Conservation (phyloP, 495 filamentous ascomycete species). For the Hypoxylon crocopeplum region DNA sequence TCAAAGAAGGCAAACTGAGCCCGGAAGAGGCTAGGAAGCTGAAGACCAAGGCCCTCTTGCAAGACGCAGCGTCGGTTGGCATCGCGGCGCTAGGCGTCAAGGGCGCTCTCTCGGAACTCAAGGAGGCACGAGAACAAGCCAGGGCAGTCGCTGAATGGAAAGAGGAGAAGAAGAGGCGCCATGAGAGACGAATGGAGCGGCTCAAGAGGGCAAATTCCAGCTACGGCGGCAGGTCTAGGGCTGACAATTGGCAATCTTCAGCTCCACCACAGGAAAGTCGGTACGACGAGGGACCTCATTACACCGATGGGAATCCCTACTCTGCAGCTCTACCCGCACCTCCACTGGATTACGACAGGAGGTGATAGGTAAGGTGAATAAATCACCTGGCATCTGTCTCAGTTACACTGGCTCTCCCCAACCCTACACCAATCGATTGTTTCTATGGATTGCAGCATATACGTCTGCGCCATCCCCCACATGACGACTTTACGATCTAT, state of each 20-base stretch:
- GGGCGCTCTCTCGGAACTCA: constrained; percentile 73
- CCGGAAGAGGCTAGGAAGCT: constrained; percentile 76
- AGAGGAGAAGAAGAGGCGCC: constrained; percentile 48
- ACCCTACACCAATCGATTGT: constrained; percentile 1
- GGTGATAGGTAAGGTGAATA: constrained; percentile 34
- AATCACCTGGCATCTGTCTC: constrained; percentile 18
- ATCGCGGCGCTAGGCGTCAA: constrained; percentile 88
- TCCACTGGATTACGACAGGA: constrained; percentile 49
- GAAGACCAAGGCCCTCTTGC: constrained; percentile 74
- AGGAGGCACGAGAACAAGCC: constrained; percentile 52
- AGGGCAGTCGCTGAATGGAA: constrained; percentile 53
- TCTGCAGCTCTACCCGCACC: constrained; percentile 51
- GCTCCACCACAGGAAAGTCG: constrained; percentile 43
- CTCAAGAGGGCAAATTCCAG: constrained; percentile 39
- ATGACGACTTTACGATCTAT: constrained; percentile 32
- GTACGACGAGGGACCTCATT: constrained; percentile 53
- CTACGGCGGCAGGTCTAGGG: constrained; percentile 45
- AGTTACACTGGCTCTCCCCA: constrained; percentile 2
- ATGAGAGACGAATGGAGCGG: constrained; percentile 48
- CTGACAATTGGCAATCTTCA: constrained; percentile 49
- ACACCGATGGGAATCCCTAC: constrained; percentile 62
- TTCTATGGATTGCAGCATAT: constrained; percentile 11
- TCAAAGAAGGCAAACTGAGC: constrained; percentile 76
- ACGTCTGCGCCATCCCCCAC: constrained; percentile 11
- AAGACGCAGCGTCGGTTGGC: constrained; percentile 79